Base-by-base conservation (phyloP, 306 rosid species). In the Macrotyloma uniflorum region DNA sequence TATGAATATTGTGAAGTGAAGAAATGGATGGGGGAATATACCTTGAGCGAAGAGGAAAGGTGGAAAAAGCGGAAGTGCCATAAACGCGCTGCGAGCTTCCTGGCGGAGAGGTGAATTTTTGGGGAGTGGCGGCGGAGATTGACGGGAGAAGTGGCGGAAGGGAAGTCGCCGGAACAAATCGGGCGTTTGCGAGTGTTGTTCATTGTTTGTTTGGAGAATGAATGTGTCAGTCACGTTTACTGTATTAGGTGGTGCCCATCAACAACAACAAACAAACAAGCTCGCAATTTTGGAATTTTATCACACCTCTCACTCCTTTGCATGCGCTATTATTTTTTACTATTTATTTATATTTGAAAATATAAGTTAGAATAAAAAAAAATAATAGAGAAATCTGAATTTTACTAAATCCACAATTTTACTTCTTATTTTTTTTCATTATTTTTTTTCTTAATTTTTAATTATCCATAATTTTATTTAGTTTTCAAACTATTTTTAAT, bases 21-120 rank as follows among this genome's bases (percentile, higher is more conserved):
- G 65, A 58, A 58, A 5, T 18, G 18, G 23, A 46, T 10, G 13
- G 47, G 13, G 11, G 5, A 50, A 19, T 26, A 15, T 58, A 62
- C 67, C 67, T 62, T 62, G 42, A 10, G 62, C 11, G n/a, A 24
- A 28, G 22, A 23, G 2, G 84, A 77, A 53, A 69, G 55, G 58
- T 85, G 80, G 19, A 10, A 69, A 16, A 88, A 83, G 40, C 80
- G 77, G 1, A 82, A 47, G 20, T 82, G 82, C 91, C 93, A 88
- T 36, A 90, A 88, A 15, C 85, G 86, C 2, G 96, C 91, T 11
- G 93, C 91, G 26, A 90, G 91, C 73, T 80, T 83, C 53, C 96
- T 78, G 23, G 91, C 87, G 1, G 89, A 85, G 28, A 84, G 74
- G 43, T 53, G 14, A 14, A 18, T 38, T 22, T 78, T 74, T 0